Evolutionary conservation across 257 asterid genomes (phyloP), one percentile per base, ranked within the genome.

Genomic region (Lithospermum erythrorhizon): DNA sequence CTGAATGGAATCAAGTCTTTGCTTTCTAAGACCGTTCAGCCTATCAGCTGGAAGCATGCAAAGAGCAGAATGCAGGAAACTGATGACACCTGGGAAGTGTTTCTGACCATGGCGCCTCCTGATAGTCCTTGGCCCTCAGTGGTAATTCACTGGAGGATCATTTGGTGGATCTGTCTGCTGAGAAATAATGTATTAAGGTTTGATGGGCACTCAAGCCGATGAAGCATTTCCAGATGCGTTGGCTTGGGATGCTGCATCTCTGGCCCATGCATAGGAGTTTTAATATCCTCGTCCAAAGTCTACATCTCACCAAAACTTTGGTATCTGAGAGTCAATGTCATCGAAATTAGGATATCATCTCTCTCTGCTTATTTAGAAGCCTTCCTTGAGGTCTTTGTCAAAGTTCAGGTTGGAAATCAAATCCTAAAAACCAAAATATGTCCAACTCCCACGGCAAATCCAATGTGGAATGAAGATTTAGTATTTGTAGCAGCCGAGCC

Each of bases 191-290:
- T n/a, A 61, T 66, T 45, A 59, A 72, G 1, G 68, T 72, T 24
- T 72, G 76, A 66, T 66, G 62, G 76, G 76, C 45, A 66, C 76
- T 14, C 76, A 72, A 60, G 72, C 76, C 4, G 76, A 72, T 22
- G 76, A 72, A 63, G 76, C 76, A 2, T 72, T 72, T 56, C 62
- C 77, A 29, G 67, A 67, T 22, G 32, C 73, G 17, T 67, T 73
- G 73, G 73, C 58, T 57, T 61, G 73, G 53, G 66, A 72, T 57
- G 70, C 69, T 2, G 77, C 70, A 17, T 53, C n/a, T n/a, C n/a
- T n/a, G 11, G 66, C 66, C 10, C 66, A 72, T 52, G 68, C 68
- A 17, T 69, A 62, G 22, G 76, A 21, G 68, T 72, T 52, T 54
- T 16, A 65, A 54, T 21, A 60, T 66, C 37, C 66, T n/a, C 56